phyloP scores from a whole-genome alignment of 257 asterid genomes.

The Penstemon davidsonii region DNA sequence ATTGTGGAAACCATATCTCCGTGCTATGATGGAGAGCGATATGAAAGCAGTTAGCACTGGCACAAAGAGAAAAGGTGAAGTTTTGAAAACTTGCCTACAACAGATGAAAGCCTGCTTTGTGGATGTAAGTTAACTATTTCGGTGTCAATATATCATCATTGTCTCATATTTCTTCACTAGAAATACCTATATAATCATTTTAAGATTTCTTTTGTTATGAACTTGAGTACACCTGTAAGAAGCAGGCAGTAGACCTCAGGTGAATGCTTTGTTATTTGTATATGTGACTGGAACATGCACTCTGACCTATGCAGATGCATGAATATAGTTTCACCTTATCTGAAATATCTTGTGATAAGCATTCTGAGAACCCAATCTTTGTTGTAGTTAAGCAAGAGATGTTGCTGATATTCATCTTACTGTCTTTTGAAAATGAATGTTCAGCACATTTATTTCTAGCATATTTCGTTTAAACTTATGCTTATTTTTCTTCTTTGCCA shows the following conservation, averaged over 20 bases:
- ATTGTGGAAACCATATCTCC: slow-evolving; percentile 96
- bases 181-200: slow-evolving; percentile 11
- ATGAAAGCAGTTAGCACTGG: slow-evolving; percentile 89
- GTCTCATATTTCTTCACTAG: slow-evolving; percentile 14
- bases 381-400: slow-evolving; percentile 23
- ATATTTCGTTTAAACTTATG: slow-evolving; percentile 16
- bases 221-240: slow-evolving; percentile 25
- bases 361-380: slow-evolving; percentile 14
- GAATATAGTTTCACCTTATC: slow-evolving; percentile 18
- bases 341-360: slow-evolving; percentile 14
- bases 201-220: slow-evolving; percentile 15
- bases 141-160: slow-evolving; percentile 20
- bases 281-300: background rate
- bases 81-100: slow-evolving; percentile 80
- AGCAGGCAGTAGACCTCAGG: slow-evolving; percentile 8
- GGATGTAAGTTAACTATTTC: slow-evolving; percentile 63
- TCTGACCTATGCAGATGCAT: slow-evolving; percentile 16
- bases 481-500: slow-evolving; percentile 15
- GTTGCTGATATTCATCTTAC: slow-evolving; percentile 10
- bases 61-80: slow-evolving; percentile 76
- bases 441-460: slow-evolving; percentile 3
- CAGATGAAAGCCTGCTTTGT: slow-evolving; percentile 87
- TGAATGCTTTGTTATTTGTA: slow-evolving; percentile 14
- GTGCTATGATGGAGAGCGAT: slow-evolving; percentile 90
- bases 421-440: slow-evolving; percentile 11